A percentile compares a stretch with the other conserved stretches of the same genome.
These are phyloP conservation scores for Ustilago hordei DNA, from an alignment of 1,284 basidiomycete species.

Conservation along the genomic window DNA sequence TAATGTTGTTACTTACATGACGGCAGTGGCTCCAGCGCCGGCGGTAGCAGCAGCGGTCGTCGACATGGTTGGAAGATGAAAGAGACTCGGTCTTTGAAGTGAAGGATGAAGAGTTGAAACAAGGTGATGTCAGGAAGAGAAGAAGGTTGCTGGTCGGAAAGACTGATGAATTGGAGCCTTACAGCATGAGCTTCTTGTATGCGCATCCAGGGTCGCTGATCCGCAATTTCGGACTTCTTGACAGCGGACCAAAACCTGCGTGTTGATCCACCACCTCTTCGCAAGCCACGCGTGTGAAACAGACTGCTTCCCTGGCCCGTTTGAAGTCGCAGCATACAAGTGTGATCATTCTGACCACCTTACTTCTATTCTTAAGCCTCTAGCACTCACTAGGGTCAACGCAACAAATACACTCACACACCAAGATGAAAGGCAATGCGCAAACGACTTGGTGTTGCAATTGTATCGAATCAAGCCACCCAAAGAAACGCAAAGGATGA, in stretches of 20 bases:
- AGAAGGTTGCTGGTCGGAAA: neutral
- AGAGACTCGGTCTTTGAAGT: neutral
- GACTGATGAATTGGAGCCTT: neutral
- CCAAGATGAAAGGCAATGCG: neutral
- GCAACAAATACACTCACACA: neutral
- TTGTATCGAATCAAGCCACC: neutral
- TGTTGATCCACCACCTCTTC: neutral
- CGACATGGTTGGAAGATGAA: constrained; percentile 10
- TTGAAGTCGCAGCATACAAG: neutral
- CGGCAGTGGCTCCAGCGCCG: constrained; percentile 20
- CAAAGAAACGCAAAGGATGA: constrained; percentile 17
- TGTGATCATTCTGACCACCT: neutral
- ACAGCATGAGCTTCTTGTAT: neutral
- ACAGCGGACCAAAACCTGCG: neutral
- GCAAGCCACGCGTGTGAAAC: constrained; percentile 2
- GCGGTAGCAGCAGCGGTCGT: constrained; percentile 12
- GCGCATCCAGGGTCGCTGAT: constrained; percentile 5
- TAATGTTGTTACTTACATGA: constrained; percentile 30
- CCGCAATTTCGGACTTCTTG: neutral
- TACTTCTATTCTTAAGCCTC: neutral
- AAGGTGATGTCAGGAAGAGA: neutral
- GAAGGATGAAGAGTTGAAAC: neutral
- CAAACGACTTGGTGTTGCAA: constrained; percentile 13
- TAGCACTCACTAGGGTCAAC: neutral
- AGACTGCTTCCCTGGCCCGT: neutral